Conservation (phyloP, 1,284 basidiomycete genomes). For the Garcileccinum viscosum region DNA sequence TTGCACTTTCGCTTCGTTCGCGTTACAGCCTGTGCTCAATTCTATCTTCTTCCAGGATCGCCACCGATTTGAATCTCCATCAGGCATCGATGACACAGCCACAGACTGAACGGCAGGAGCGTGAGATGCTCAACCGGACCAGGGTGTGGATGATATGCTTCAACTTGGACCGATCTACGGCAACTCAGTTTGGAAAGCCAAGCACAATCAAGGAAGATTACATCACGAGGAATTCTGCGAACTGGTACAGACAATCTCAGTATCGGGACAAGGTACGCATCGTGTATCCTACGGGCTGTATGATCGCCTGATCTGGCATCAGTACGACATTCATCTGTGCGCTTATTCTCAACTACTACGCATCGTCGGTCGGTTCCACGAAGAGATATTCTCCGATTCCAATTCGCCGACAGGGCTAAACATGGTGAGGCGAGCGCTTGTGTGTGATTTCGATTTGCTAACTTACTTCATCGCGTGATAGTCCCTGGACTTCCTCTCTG, state of each 20-base stretch:
- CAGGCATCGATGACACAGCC: slow-evolving; percentile 66
- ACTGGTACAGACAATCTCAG: slow-evolving; percentile 78
- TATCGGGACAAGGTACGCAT: slow-evolving; percentile 62
- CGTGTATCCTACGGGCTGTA: background rate
- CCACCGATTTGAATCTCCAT: slow-evolving; percentile 86
- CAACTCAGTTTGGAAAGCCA: slow-evolving; percentile 88
- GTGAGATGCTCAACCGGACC: slow-evolving; percentile 81
- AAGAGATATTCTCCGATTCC: slow-evolving; percentile 28
- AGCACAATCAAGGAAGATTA: slow-evolving; percentile 86
- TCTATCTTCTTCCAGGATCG: slow-evolving; percentile 52
- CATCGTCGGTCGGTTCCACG: slow-evolving; percentile 76
- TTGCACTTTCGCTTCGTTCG: background rate
- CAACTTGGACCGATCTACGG: slow-evolving; percentile 81
- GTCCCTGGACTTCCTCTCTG: slow-evolving; percentile 69
- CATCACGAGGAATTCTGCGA: slow-evolving; percentile 73
- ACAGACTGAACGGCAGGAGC: slow-evolving; percentile 68
- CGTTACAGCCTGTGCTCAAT: background rate
- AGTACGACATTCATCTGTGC: slow-evolving; percentile 69
- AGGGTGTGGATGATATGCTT: slow-evolving; percentile 89
- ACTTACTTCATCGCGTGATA: slow-evolving; percentile 31
- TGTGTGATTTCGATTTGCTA: background rate
- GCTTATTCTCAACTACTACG: slow-evolving; percentile 73
- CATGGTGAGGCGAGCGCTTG: slow-evolving; percentile 40
- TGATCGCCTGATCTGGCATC: background rate
- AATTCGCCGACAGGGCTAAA: no score